These are phyloP conservation scores for Setomelanomma holmii DNA, from an alignment of 2,329 filamentous ascomycete genomes.

Conservation along the genomic window DNA sequence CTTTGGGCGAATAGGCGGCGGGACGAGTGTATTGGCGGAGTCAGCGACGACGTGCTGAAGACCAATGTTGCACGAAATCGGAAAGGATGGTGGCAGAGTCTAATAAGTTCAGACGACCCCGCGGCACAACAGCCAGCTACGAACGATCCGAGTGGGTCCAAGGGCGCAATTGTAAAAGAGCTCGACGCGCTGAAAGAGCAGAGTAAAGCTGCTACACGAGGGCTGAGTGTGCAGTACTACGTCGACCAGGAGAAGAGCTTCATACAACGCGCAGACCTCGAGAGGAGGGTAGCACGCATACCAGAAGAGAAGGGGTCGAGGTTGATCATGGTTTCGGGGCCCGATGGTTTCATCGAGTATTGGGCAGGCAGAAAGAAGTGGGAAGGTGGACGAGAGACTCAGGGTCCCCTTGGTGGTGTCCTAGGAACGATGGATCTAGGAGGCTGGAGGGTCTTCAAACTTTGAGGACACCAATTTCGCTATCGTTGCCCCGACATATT, in stretches of 20 bases:
- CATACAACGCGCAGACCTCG: conserved; percentile 59
- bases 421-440: conserved; percentile 66
- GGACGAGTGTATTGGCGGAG: conserved; percentile 70
- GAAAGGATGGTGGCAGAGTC: conserved; percentile 36
- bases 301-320: conserved; percentile 58
- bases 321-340: conserved; percentile 85
- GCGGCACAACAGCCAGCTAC: conserved; percentile 10
- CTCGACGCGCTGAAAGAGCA: conserved; percentile 66
- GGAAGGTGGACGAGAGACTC: conserved; percentile 73
- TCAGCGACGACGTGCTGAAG: conserved; percentile 54
- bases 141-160: conserved; percentile 11
- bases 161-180: conserved; percentile 65
- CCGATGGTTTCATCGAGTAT: conserved; percentile 84
- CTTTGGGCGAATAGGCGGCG: conserved; percentile 80
- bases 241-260: conserved; percentile 79
- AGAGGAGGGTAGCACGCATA: conserved; percentile 26
- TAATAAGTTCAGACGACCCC: conserved; percentile 26
- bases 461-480: conserved; percentile 50
- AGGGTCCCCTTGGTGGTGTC: conserved; percentile 76
- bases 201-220: conserved; percentile 22
- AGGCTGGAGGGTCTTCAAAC: conserved; percentile 66
- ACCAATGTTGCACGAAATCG: conserved; percentile 12
- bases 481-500: too few species aligned
- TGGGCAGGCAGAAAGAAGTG: conserved; percentile 84
- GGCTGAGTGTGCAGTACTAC: conserved; percentile 70